phyloP scores from a whole-genome alignment of 805 yeast genomes.

The Naumovozyma baii region DNA sequence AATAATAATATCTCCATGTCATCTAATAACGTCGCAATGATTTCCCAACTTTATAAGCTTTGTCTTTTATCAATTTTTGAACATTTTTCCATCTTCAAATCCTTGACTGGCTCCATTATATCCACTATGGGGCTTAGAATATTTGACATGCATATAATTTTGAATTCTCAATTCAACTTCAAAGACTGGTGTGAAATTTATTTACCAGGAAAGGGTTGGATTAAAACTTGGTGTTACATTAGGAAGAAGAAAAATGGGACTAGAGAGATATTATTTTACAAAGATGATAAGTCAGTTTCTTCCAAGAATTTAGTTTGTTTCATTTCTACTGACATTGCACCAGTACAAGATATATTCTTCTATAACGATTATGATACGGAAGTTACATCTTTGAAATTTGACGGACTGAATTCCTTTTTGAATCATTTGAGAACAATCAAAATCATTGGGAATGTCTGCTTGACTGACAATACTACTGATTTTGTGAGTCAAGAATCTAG shows the following conservation, averaged over 20 bases:
- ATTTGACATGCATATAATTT: slow-evolving; percentile 23
- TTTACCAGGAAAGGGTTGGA: slow-evolving; percentile 24
- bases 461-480: slow-evolving; percentile 1
- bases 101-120: slow-evolving; percentile 24
- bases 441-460: slow-evolving; percentile 18
- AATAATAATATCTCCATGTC: slow-evolving; percentile 3
- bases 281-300: slow-evolving; percentile 18
- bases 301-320: slow-evolving; percentile 23
- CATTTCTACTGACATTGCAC: slow-evolving; percentile 20
- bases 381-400: neutral
- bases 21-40: slow-evolving; percentile 1
- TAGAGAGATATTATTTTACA: slow-evolving; percentile 23
- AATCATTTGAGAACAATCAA: slow-evolving; percentile 12
- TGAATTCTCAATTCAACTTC: slow-evolving; percentile 22
- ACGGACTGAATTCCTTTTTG: slow-evolving; percentile 5
- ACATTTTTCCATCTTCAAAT: slow-evolving; percentile 18
- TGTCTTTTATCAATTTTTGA: slow-evolving; percentile 20
- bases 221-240: slow-evolving; percentile 28
- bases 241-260: slow-evolving; percentile 21
- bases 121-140: slow-evolving; percentile 19
- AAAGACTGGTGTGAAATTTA: slow-evolving; percentile 31
- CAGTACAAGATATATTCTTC: slow-evolving; percentile 23
- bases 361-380: slow-evolving; percentile 7
- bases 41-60: slow-evolving; percentile 4
- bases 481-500: neutral